Conservation (phyloP, 148 eudicot genomes). For the Vaccinium myrtillus region DNA sequence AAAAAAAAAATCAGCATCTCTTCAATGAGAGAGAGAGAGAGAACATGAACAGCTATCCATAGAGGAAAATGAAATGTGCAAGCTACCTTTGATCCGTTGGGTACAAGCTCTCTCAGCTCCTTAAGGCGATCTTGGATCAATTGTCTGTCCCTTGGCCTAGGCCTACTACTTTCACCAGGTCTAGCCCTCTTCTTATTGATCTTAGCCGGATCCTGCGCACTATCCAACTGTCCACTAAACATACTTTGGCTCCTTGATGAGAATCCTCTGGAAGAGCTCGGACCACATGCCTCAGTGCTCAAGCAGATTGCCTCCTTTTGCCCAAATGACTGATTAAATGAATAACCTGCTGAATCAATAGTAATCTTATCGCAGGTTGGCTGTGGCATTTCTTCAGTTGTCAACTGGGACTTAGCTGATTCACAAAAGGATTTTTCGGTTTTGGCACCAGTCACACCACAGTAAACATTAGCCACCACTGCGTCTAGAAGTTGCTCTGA, state of each 20-base stretch:
- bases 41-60: neutral
- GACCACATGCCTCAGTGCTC: conserved; percentile 48
- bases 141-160: conserved; percentile 95
- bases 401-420: conserved; percentile 48
- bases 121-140: conserved; percentile 91
- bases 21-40: neutral
- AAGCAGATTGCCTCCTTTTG: conserved; percentile 48
- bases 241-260: conserved; percentile 43
- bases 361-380: conserved; percentile 45
- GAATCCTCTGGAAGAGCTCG: conserved; percentile 42
- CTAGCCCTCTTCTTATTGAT: conserved; percentile 67
- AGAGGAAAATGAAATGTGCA: neutral
- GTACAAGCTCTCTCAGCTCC: conserved; percentile 82
- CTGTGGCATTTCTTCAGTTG: conserved; percentile 52
- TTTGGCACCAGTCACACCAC: conserved; percentile 32
- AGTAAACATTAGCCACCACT: conserved; percentile 67
- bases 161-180: conserved; percentile 78
- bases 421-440: conserved; percentile 36
- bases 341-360: conserved; percentile 51
- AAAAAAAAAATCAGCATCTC: conserved; percentile 22
- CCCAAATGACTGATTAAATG: conserved; percentile 48
- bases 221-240: conserved; percentile 47
- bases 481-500: conserved; percentile 84
- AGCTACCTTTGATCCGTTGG: conserved; percentile 85
- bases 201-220: conserved; percentile 44